phyloP scores from a whole-genome alignment of 345 rosid species.

The Dovyalis caffra region DNA sequence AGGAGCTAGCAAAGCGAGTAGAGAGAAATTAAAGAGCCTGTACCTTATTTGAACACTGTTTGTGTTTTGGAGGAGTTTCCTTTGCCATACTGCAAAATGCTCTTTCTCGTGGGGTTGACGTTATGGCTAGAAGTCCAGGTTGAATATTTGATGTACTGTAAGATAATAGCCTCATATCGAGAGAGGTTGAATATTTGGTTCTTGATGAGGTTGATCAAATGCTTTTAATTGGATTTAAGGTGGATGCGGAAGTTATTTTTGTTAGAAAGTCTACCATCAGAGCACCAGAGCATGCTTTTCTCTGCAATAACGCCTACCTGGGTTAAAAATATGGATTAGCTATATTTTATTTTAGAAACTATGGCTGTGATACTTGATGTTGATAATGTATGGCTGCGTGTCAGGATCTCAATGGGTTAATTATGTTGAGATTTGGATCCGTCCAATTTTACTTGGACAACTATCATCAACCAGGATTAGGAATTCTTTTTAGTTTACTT shows the following conservation, averaged over 20 bases:
- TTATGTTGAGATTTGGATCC: no score
- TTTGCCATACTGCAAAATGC: constrained; percentile 75
- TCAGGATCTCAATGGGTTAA: no score
- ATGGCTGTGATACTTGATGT: not conserved
- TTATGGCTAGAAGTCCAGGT: constrained; percentile 97
- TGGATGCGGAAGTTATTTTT: constrained; percentile 82
- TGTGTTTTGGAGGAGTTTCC: constrained; percentile 97
- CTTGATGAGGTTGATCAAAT: constrained; percentile 99
- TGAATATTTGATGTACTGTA: constrained; percentile 82
- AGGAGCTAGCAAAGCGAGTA: constrained; percentile 96
- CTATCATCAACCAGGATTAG: not conserved
- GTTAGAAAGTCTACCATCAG: constrained; percentile 78
- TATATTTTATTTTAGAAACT: not conserved
- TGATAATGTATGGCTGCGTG: not conserved
- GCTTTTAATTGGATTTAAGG: constrained; percentile 99
- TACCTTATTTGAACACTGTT: constrained; percentile 73
- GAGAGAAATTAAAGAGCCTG: constrained; percentile 90
- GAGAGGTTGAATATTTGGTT: constrained; percentile 89
- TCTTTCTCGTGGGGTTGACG: constrained; percentile 87
- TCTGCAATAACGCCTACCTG: constrained; percentile 99
- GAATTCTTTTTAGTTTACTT: not conserved
- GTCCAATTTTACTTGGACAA: not conserved
- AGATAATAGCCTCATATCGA: constrained; percentile 69
- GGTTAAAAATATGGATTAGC: constrained; percentile 42
- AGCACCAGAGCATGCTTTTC: constrained; percentile 96